Conservation (phyloP, 1,139 yeast genomes). For the Suhomyces anneliseae region DNA sequence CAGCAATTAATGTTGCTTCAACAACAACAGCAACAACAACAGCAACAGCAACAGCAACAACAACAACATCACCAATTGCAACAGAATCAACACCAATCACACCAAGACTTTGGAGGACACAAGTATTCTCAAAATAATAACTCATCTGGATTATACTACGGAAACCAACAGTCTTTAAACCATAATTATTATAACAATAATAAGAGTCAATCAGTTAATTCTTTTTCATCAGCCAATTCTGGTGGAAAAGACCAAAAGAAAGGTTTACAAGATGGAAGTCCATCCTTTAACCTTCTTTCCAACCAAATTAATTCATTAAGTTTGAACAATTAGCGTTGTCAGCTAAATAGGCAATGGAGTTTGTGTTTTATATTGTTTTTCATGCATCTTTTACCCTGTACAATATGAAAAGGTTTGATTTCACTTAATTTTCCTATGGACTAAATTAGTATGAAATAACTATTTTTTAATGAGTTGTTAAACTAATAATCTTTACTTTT, state of each 20-base stretch:
- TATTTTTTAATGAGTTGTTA: too few species aligned
- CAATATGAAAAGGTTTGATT: conserved; percentile 3
- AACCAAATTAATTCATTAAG: conserved; percentile 39
- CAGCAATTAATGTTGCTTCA: conserved; percentile 24
- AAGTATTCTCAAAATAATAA: conserved; percentile 24
- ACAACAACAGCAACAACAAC: conserved; percentile 17
- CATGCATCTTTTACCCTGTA: conserved; percentile 4
- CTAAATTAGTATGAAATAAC: background rate
- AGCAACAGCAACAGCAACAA: conserved; percentile 10
- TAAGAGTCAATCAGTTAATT: conserved; percentile 10
- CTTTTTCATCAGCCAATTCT: conserved; percentile 14
- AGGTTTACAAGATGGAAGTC: conserved; percentile 11
- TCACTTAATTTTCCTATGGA: background rate
- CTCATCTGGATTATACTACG: conserved; percentile 29
- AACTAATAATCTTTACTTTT: background rate
- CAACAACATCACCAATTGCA: conserved; percentile 12
- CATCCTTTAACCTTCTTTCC: conserved; percentile 22
- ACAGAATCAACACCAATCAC: conserved; percentile 16
- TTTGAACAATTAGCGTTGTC: conserved; percentile 21
- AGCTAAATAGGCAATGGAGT: background rate
- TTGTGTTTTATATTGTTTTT: background rate
- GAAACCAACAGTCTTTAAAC: conserved; percentile 13
- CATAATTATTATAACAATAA: conserved; percentile 10
- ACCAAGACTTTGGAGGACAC: conserved; percentile 15
- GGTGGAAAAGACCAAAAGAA: conserved; percentile 1